These are phyloP conservation scores for Chenopodium album DNA, from an alignment of 148 eudicot genomes.

Conservation along the genomic window DNA sequence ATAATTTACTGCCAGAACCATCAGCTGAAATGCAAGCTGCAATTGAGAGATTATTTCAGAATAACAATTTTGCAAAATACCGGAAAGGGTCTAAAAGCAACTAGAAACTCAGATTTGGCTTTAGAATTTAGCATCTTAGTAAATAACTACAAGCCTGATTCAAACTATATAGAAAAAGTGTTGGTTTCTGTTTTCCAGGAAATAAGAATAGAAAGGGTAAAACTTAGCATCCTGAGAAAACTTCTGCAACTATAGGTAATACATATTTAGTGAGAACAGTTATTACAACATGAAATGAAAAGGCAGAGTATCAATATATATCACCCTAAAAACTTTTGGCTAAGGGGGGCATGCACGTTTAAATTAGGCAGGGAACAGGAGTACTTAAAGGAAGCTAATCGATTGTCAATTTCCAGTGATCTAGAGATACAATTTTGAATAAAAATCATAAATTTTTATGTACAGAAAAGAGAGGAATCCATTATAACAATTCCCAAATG, in stretches of 20 bases:
- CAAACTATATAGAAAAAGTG: too few species aligned
- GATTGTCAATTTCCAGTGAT: background rate
- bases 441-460: background rate
- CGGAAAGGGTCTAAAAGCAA: background rate
- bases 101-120: background rate
- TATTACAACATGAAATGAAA: background rate
- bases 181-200: background rate
- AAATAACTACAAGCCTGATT: background rate
- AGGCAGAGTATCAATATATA: background rate
- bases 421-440: background rate
- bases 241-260: background rate
- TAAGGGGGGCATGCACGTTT: background rate
- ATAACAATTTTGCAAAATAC: background rate
- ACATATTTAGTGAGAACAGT: too few species aligned
- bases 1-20: constrained; percentile 55
- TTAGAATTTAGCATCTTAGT: background rate
- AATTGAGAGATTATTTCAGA: constrained; percentile 17
- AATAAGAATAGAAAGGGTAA: too few species aligned
- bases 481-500: constrained; percentile 13
- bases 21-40: constrained; percentile 90
- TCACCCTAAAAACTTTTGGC: background rate
- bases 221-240: background rate
- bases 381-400: background rate
- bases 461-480: background rate
- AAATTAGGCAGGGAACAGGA: background rate